Evolutionary conservation across 768 basidiomycete species (phyloP).

Genomic region (Phylloporus scabripes): DNA sequence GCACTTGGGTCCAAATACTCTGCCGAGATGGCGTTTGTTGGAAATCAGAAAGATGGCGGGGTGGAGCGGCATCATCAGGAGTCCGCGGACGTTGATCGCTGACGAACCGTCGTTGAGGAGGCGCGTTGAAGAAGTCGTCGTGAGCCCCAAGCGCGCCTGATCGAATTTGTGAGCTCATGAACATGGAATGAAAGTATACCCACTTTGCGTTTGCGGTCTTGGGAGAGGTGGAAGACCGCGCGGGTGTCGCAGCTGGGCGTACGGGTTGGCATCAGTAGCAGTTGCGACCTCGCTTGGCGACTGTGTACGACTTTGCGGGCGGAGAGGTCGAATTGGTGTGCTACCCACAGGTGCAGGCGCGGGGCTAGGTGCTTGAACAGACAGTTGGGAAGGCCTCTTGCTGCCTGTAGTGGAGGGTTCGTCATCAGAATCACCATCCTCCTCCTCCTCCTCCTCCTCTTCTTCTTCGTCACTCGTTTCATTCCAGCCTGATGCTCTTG

Average conservation of each 20-base stretch:
- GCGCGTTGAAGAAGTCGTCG: slow-evolving; percentile 36
- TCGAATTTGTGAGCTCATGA: slow-evolving; percentile 4
- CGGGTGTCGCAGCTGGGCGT: slow-evolving; percentile 49
- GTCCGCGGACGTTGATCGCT: slow-evolving; percentile 55
- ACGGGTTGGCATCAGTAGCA: slow-evolving; percentile 32
- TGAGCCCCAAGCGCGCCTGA: slow-evolving; percentile 34
- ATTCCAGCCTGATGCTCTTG: slow-evolving; percentile 42
- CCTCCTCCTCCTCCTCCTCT: slow-evolving; percentile 59
- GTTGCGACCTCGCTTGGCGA: slow-evolving; percentile 27
- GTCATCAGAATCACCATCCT: slow-evolving; percentile 59
- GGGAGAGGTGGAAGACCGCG: slow-evolving; percentile 66
- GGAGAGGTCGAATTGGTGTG: slow-evolving; percentile 25
- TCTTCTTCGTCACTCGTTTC: slow-evolving; percentile 80
- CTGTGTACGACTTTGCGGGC: slow-evolving; percentile 27
- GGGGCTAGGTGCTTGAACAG: slow-evolving; percentile 15
- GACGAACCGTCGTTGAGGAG: slow-evolving; percentile 43
- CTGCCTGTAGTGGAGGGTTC: slow-evolving; percentile 32
- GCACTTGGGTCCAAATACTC: slow-evolving; percentile 83
- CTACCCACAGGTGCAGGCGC: slow-evolving; percentile 15
- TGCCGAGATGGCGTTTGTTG: slow-evolving; percentile 50
- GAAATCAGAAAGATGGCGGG: slow-evolving; percentile 52
- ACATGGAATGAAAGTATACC: slow-evolving; percentile 19
- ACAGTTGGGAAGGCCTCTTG: slow-evolving; percentile 30
- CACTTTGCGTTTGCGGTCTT: slow-evolving; percentile 40
- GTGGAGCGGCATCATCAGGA: slow-evolving; percentile 50